These are phyloP conservation scores for Physcia stellaris DNA, from an alignment of 495 filamentous ascomycete genomes.

Conservation along the genomic window DNA sequence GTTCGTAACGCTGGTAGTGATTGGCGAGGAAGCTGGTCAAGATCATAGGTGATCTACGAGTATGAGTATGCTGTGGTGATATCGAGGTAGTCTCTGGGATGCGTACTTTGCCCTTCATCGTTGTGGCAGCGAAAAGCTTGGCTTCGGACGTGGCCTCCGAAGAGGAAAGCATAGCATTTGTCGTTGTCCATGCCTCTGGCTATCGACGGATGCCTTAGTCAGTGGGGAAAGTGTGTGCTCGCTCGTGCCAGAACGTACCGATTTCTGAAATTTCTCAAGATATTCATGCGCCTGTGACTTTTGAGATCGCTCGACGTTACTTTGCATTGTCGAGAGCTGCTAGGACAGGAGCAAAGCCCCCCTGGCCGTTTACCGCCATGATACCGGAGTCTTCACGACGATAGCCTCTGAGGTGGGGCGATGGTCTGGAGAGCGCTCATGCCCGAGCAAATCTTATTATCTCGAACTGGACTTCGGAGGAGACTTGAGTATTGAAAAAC, in stretches of 20 bases:
- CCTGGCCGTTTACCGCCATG: no score
- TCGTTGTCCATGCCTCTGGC: conserved; percentile 82
- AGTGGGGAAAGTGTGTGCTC: neutral
- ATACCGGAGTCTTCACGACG: no score
- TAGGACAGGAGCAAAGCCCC: conserved; percentile 70
- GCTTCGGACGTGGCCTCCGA: conserved; percentile 59
- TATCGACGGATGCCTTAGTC: conserved; percentile 20
- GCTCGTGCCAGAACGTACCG: conserved; percentile 43
- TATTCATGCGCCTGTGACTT: conserved; percentile 85
- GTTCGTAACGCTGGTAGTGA: conserved; percentile 64
- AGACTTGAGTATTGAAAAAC: no score
- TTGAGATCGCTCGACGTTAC: conserved; percentile 64
- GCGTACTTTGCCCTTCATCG: conserved; percentile 90
- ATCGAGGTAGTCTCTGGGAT: conserved; percentile 1
- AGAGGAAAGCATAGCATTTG: conserved; percentile 71
- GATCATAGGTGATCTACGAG: conserved; percentile 62
- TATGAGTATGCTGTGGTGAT: conserved; percentile 18
- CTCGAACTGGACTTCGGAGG: no score
- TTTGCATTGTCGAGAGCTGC: conserved; percentile 83
- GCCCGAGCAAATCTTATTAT: no score
- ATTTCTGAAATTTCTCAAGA: conserved; percentile 95
- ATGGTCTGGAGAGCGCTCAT: no score
- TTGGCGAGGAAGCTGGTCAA: conserved; percentile 69
- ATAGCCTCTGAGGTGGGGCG: no score
- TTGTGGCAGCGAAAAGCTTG: conserved; percentile 91